Evolutionary conservation across 2,329 filamentous ascomycete species (phyloP).

Genomic region (Nemania sp.): DNA sequence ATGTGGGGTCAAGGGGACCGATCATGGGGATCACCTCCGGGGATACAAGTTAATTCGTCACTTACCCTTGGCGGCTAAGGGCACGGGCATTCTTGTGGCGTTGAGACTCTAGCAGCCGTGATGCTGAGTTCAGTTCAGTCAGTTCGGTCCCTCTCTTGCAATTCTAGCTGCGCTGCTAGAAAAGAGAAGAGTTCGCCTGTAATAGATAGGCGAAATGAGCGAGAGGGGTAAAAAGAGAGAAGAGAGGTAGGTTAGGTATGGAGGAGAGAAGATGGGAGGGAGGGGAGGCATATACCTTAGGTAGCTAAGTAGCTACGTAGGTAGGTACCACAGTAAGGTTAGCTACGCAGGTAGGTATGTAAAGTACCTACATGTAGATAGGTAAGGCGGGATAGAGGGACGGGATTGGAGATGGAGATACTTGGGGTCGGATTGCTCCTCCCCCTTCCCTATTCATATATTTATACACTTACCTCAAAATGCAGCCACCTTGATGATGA

Average conservation of each 20-base stretch:
- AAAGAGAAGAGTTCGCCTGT: not conserved
- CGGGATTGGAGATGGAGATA: constrained; percentile 27
- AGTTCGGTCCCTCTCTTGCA: not conserved
- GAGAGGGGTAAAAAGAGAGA: not conserved
- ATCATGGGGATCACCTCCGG: constrained; percentile 9
- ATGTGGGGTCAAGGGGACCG: constrained; percentile 43
- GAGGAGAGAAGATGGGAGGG: constrained; percentile 10
- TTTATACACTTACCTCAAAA: not conserved
- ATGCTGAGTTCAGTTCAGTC: constrained; percentile 20
- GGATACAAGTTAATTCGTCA: constrained; percentile 30
- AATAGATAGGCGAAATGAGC: not conserved
- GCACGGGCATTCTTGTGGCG: constrained; percentile 52
- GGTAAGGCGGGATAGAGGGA: constrained; percentile 2
- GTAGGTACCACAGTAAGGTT: no score
- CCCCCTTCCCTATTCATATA: not conserved
- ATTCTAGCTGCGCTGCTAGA: constrained; percentile 10
- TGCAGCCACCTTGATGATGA: not conserved
- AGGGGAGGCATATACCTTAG: not conserved
- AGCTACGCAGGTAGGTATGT: no score
- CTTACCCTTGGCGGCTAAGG: constrained; percentile 56
- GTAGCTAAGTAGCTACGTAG: no score
- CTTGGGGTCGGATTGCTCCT: constrained; percentile 7
- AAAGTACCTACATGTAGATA: no score
- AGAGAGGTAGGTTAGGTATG: constrained; percentile 1
- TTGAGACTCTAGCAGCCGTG: constrained; percentile 16